phyloP scores from a whole-genome alignment of 2,329 filamentous ascomycete genomes.

The Canariomyces notabilis region DNA sequence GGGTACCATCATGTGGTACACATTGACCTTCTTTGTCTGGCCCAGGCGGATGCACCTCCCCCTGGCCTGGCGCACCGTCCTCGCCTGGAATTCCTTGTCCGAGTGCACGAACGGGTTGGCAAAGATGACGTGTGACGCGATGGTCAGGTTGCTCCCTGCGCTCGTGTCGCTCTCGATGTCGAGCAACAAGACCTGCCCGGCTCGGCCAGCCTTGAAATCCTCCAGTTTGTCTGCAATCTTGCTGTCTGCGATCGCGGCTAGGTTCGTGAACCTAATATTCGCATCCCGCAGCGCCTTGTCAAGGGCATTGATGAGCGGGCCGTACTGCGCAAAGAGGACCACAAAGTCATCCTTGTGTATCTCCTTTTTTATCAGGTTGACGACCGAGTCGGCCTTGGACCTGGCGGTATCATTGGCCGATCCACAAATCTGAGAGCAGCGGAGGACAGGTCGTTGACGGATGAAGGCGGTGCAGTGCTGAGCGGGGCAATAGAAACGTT shows the following conservation, averaged over 20 bases:
- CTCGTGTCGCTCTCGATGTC: constrained; percentile 35
- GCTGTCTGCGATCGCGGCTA: constrained; percentile 1
- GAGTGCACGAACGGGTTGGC: constrained; percentile 31
- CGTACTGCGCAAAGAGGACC: constrained; percentile 37
- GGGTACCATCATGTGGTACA: constrained; percentile 37
- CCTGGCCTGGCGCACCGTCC: constrained; percentile 36
- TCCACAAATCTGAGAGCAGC: constrained; percentile 9
- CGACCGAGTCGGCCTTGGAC: constrained; percentile 23
- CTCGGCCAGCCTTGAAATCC: constrained; percentile 25
- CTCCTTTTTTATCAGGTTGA: constrained; percentile 22
- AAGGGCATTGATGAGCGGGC: constrained; percentile 28
- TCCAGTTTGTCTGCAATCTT: constrained; percentile 18
- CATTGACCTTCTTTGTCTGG: constrained; percentile 33
- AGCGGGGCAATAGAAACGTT: constrained; percentile 9
- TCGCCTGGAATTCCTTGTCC: constrained; percentile 31
- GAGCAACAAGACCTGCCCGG: constrained; percentile 33
- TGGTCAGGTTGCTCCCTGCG: constrained; percentile 38
- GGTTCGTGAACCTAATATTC: constrained; percentile 1
- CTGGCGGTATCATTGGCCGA: background rate
- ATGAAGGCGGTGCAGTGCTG: constrained; percentile 14
- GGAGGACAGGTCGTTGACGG: constrained; percentile 18
- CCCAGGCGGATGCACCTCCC: constrained; percentile 38
- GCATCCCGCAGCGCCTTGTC: constrained; percentile 4
- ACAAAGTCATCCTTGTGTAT: constrained; percentile 26
- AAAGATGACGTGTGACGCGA: constrained; percentile 41